Percentiles rank a stretch among this genome's conserved stretches.
phyloP scores from a whole-genome alignment of 1,139 yeast species.

The Yamadazyma atmosphaerica region DNA sequence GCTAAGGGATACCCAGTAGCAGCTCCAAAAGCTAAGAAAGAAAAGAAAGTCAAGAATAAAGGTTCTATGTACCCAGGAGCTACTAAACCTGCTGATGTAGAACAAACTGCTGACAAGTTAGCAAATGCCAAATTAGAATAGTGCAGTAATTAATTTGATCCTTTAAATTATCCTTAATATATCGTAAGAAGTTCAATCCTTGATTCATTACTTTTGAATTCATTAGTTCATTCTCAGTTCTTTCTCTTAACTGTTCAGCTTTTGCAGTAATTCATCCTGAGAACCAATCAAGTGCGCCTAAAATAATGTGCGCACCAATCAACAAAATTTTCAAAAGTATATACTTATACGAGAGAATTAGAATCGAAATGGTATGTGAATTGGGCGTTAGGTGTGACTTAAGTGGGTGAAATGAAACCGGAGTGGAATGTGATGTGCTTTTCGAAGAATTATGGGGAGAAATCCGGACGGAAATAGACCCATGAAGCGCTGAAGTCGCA shows the following conservation, averaged over 20 bases:
- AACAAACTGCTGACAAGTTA: constrained; percentile 15
- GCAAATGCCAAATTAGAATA: constrained; percentile 21
- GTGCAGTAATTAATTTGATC: background rate
- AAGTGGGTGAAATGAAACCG: too few species aligned
- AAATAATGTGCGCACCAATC: constrained; percentile 1
- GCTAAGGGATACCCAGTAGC: constrained; percentile 84
- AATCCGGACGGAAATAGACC: too few species aligned
- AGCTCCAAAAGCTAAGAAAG: constrained; percentile 60
- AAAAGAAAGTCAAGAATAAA: constrained; percentile 73
- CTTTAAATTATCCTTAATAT: too few species aligned
- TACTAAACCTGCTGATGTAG: constrained; percentile 23
- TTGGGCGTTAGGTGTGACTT: background rate
- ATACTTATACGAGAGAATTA: too few species aligned
- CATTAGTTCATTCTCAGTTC: too few species aligned
- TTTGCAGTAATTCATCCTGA: background rate
- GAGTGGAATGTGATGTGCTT: too few species aligned
- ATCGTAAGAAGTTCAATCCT: background rate
- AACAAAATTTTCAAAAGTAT: constrained; percentile 2
- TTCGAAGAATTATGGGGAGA: too few species aligned
- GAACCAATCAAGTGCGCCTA: constrained; percentile 5
- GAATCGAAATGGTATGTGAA: constrained; percentile 3
- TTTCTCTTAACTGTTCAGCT: too few species aligned
- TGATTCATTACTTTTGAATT: too few species aligned
- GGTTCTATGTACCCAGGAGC: constrained; percentile 82
- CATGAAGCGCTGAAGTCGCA: too few species aligned